Conservation (phyloP, 441 rosid genomes). For the Kokia cookei region DNA sequence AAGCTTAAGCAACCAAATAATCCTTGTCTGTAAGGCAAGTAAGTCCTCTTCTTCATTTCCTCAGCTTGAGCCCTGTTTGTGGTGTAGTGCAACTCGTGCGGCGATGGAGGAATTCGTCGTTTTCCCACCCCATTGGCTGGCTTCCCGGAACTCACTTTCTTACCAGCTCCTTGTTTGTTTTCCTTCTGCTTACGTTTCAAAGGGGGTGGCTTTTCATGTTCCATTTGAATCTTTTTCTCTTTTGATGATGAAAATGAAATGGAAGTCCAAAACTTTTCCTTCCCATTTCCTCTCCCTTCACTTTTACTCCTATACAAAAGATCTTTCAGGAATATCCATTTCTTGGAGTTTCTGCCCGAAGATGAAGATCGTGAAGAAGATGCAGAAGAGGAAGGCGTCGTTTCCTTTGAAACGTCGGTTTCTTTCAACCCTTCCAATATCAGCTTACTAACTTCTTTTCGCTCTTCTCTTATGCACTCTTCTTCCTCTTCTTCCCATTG, state of each 20-base stretch:
- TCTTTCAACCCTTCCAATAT: conserved; percentile 11
- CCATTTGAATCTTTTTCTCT: conserved; percentile 15
- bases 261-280: conserved; percentile 29
- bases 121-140: conserved; percentile 16
- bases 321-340: conserved; percentile 33
- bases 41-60: conserved; percentile 31
- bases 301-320: conserved; percentile 32
- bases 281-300: conserved; percentile 29
- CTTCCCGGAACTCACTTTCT: conserved; percentile 4
- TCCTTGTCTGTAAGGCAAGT: conserved; percentile 44
- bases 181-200: conserved; percentile 14
- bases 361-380: conserved; percentile 33
- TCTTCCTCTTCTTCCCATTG: conserved; percentile 14
- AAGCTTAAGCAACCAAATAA: conserved; percentile 50
- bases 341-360: conserved; percentile 32
- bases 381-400: conserved; percentile 27
- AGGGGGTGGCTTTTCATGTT: not conserved
- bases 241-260: conserved; percentile 24
- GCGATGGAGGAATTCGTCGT: conserved; percentile 24
- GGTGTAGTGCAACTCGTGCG: conserved; percentile 42
- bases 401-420: conserved; percentile 8
- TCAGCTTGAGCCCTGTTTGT: conserved; percentile 28
- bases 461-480: not conserved
- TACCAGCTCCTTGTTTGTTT: not conserved
- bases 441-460: conserved; percentile 4